Evolutionary conservation across 495 filamentous ascomycete species (phyloP), one percentile per base, ranked within the genome.

Genomic region (Gamarada debralockiae): DNA sequence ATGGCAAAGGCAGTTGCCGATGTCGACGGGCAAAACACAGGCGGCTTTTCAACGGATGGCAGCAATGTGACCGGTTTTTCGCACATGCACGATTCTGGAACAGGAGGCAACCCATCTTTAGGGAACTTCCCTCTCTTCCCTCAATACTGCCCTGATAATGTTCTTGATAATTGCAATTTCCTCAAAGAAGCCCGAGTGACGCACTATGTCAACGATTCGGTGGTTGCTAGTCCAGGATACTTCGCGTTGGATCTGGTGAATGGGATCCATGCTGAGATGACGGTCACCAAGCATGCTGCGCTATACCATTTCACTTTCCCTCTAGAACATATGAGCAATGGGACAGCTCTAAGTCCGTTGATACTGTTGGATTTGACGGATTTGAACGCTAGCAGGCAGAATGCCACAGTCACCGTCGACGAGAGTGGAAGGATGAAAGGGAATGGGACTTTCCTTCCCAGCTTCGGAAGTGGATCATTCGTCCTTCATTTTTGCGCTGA

Each of bases 101-200:
- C 82, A 2, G 86, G 86, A 1, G 86, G 86, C 8, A 50, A 72
- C 3, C 77, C 84, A 9, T 85, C 79, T 24, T 66, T 91, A 40
- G 87, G 87, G 27, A 89, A 89, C 66, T 90, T 90, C 40, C 82
- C 86, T 3, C 69, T 90, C 0, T 90, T 91, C 53, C 74, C 84
- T 1, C 80, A 85, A 47, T 72, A 76, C 13, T 91, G 87, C 50
- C 78, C 83, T 0, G 73, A 69, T n/a, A 76, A 85, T 45, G 74
- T 83, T 47, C 55, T 89, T 50, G 73, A 85, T 54, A 72, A 73
- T 21, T 90, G 86, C 61, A 73, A 71, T 18, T 90, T 80, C 62
- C 75, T 78, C 22, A 79, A 78, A 52, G 40, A 2, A 40, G 23
- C 22, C 18, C n/a, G 52, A 46, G 39, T 15, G 14, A 29, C 44